Evolutionary conservation across 2,329 filamentous ascomycete genomes (phyloP).

Genomic region (Teratosphaeria nubilosa): DNA sequence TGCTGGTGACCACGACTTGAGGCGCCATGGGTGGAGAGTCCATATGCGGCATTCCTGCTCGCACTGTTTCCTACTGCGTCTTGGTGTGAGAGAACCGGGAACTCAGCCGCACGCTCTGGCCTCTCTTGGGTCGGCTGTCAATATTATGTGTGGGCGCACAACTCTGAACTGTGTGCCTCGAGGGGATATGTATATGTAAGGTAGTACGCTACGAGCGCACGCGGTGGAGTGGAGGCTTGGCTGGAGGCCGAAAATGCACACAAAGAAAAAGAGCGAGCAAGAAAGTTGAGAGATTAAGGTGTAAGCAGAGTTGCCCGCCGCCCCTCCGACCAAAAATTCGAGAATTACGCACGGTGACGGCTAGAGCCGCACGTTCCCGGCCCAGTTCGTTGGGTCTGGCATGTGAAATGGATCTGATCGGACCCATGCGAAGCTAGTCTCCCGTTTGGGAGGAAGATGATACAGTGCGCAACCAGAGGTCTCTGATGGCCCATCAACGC

Average conservation of each 20-base stretch:
- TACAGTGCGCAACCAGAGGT: too few species aligned
- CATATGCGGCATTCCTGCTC: slow-evolving; percentile 36
- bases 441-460: too few species aligned
- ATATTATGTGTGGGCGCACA: not conserved
- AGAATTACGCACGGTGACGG: not conserved
- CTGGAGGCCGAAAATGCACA: not conserved
- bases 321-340: not conserved
- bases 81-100: not conserved
- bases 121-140: not conserved
- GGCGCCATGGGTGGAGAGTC: slow-evolving; percentile 41
- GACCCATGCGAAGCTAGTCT: too few species aligned
- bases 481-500: too few species aligned
- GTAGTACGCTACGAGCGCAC: not conserved
- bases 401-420: not conserved
- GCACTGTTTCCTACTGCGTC: not conserved
- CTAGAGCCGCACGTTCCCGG: not conserved
- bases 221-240: not conserved
- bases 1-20: slow-evolving; percentile 37
- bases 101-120: not conserved
- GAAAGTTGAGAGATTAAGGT: not conserved
- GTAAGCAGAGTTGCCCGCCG: not conserved
- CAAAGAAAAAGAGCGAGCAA: not conserved
- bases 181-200: not conserved
- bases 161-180: not conserved
- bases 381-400: not conserved